phyloP scores from a whole-genome alignment of 176 grass and related monocot species.

The Phoenix roebelenii region DNA sequence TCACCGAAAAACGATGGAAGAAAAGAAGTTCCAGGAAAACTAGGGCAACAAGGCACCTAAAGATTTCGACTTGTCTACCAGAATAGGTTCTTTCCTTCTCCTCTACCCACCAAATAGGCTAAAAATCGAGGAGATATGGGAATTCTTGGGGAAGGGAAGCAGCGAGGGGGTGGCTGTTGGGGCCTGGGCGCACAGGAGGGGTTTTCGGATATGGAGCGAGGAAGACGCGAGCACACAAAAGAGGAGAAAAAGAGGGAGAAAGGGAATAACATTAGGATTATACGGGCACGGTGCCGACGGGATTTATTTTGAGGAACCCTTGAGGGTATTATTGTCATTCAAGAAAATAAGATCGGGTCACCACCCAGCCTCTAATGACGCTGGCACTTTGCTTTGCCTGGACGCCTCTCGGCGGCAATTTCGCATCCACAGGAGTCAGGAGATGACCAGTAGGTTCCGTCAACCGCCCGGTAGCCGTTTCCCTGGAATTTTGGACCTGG shows the following conservation, averaged over 20 bases:
- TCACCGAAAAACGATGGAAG: neutral
- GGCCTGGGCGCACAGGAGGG: too few species aligned
- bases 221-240: neutral
- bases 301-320: too few species aligned
- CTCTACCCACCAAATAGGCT: too few species aligned
- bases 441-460: too few species aligned
- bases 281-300: neutral
- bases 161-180: neutral
- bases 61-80: neutral
- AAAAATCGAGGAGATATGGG: neutral
- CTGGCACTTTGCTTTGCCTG: too few species aligned
- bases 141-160: neutral
- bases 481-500: too few species aligned
- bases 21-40: neutral
- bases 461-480: too few species aligned
- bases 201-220: slow-evolving; percentile 12
- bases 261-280: slow-evolving; percentile 17
- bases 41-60: neutral
- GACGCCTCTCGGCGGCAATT: too few species aligned
- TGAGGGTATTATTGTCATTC: too few species aligned
- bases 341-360: too few species aligned
- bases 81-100: neutral
- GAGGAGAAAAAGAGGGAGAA: neutral
- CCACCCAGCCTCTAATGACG: too few species aligned
- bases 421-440: too few species aligned